Base-by-base conservation (phyloP, 116 monocot genomes). In the Papilionanthe hybrid region DNA sequence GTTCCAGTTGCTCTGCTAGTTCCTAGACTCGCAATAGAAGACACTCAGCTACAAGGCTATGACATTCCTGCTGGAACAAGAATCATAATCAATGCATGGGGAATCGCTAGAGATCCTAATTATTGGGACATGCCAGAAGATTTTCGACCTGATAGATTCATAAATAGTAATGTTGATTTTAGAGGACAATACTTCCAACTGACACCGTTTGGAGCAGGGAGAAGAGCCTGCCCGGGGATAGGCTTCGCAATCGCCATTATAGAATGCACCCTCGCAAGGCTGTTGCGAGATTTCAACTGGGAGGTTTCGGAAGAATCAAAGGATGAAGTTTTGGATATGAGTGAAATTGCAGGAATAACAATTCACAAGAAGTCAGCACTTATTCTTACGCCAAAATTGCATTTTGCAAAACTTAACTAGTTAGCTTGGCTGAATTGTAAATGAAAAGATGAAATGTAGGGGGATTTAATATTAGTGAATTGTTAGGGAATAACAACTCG, bases 171-270 rank as follows among this genome's bases (percentile, higher is more conserved):
- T 4, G 58, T 81, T 48, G 85, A 85, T 22, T 85, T 81, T 32
- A 57, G 48, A 55, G 85, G 85, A 30, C 80, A 60, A n/a, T 29
- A 84, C 44, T 84, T 67, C 28, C 65, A 80, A 4, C 55, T 80
- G 29, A 53, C 77, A 29, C 84, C 84, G 11, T 84, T 84, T 43
- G 80, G 84, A n/a, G 84, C 80, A 15, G 84, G 84, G 0, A 67
- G 84, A 19, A 80, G 84, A 65, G 67, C 27, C 18, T 84, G 84
- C 76, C 84, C 84, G 1, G 84, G 84, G 30, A 77, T 84, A 17
- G 67, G 50, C 20, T 84, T 80, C 20, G 55, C 80, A 5, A 9
- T 71, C 43, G 69, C 77, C 4, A 25, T 45, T 1, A 9, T 80
- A 7, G 80, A 80, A 56, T 66, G 53, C 5, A 77, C 77, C 10